Conservation (phyloP, 1,139 yeast species). For the Suhomyces terraborum region DNA sequence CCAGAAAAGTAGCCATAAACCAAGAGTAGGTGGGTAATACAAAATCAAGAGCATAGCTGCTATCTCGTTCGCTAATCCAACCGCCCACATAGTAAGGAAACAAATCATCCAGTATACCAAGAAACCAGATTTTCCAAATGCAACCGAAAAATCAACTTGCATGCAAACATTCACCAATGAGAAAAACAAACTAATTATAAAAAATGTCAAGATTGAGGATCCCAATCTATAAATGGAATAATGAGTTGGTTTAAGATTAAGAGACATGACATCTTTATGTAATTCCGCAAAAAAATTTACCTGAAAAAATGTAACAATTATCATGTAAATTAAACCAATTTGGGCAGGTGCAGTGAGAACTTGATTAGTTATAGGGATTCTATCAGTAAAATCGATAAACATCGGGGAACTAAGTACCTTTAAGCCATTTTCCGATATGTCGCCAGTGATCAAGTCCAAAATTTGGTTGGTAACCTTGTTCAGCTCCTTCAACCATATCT, state of each 20-base stretch:
- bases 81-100: conserved; percentile 46
- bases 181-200: conserved; percentile 39
- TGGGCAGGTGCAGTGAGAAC: conserved; percentile 65
- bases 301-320: conserved; percentile 59
- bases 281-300: conserved; percentile 19
- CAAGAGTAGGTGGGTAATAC: conserved; percentile 41
- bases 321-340: conserved; percentile 73
- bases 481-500: conserved; percentile 20
- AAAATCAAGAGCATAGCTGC: conserved; percentile 36
- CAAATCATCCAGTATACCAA: conserved; percentile 48
- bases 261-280: conserved; percentile 17
- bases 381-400: conserved; percentile 43
- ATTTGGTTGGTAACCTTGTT: conserved; percentile 16
- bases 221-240: conserved; percentile 35
- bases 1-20: conserved; percentile 63
- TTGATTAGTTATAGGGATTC: conserved; percentile 51
- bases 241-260: conserved; percentile 32
- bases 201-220: conserved; percentile 34
- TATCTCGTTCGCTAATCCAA: conserved; percentile 45
- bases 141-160: conserved; percentile 41
- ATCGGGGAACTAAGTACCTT: conserved; percentile 38
- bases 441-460: conserved; percentile 13
- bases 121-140: conserved; percentile 47
- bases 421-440: conserved; percentile 18
- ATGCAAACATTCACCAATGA: conserved; percentile 45